phyloP scores from a whole-genome alignment of 2,329 filamentous ascomycete genomes.

The Cladophialophora immunda region DNA sequence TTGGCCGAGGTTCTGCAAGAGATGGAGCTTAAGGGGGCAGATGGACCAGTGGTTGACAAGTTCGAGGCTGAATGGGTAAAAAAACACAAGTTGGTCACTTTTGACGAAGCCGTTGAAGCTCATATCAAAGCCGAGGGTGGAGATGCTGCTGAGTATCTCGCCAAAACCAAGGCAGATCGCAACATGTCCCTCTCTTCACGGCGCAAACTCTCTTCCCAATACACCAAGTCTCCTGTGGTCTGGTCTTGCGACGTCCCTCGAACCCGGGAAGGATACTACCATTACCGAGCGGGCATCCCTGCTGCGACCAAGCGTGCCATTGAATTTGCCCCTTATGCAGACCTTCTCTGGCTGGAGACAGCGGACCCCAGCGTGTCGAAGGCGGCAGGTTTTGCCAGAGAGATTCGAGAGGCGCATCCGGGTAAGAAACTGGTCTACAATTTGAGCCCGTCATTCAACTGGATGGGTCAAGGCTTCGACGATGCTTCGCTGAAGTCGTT shows the following conservation, averaged over 20 bases:
- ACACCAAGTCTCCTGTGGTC: slow-evolving; percentile 73
- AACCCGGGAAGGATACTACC: slow-evolving; percentile 93
- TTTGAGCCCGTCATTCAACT: slow-evolving; percentile 96
- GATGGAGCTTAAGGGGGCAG: slow-evolving; percentile 84
- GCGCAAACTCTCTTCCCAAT: slow-evolving; percentile 73
- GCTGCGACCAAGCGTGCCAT: slow-evolving; percentile 93
- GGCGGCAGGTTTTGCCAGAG: slow-evolving; percentile 75
- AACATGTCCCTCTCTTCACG: slow-evolving; percentile 82
- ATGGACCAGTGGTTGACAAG: slow-evolving; percentile 80
- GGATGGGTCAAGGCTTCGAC: slow-evolving; percentile 93
- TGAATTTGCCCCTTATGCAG: slow-evolving; percentile 89
- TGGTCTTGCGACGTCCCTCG: slow-evolving; percentile 94
- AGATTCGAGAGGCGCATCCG: slow-evolving; percentile 75
- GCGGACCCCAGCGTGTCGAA: slow-evolving; percentile 85
- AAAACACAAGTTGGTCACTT: slow-evolving; percentile 82
- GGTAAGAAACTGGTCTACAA: slow-evolving; percentile 96
- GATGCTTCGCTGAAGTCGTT: slow-evolving; percentile 85
- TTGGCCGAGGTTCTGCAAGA: slow-evolving; percentile 87
- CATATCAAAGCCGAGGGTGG: slow-evolving; percentile 75
- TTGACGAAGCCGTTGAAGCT: slow-evolving; percentile 85
- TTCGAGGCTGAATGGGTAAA: slow-evolving; percentile 92
- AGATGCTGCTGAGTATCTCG: slow-evolving; percentile 71
- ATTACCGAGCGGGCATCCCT: slow-evolving; percentile 73
- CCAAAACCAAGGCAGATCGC: slow-evolving; percentile 68
- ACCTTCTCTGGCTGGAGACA: slow-evolving; percentile 97